These are phyloP conservation scores for Naganishia liquefaciens DNA, from an alignment of 1,284 basidiomycete species.

Conservation along the genomic window DNA sequence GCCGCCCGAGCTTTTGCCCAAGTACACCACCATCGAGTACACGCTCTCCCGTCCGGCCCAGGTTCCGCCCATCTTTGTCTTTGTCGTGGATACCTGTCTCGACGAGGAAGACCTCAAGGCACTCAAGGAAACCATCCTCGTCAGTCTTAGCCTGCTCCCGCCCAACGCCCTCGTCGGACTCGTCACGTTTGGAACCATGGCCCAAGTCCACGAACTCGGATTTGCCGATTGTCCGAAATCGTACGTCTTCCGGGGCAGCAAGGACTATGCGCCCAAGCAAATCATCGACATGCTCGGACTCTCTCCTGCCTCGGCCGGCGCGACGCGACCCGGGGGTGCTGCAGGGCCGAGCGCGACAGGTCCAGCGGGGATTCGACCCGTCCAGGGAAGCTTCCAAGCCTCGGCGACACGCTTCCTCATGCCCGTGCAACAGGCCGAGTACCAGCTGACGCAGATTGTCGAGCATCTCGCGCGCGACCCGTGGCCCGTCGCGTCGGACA, in stretches of 20 bases:
- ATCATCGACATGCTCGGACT: constrained; percentile 99
- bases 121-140: constrained; percentile 85
- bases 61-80: constrained; percentile 93
- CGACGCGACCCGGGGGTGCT: constrained; percentile 57
- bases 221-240: constrained; percentile 96
- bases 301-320: constrained; percentile 69
- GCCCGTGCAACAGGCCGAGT: constrained; percentile 91
- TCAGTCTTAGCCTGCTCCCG: constrained; percentile 88
- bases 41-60: constrained; percentile 87
- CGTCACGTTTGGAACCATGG: constrained; percentile 96
- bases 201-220: constrained; percentile 98
- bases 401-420: constrained; percentile 91
- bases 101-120: constrained; percentile 96
- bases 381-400: constrained; percentile 73
- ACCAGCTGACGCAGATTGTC: constrained; percentile 91
- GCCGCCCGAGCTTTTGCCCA: constrained; percentile 91
- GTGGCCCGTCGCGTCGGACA: constrained; percentile 96
- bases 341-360: constrained; percentile 32
- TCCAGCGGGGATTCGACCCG: constrained; percentile 62
- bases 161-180: constrained; percentile 92
- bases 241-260: constrained; percentile 98
- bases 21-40: constrained; percentile 99
- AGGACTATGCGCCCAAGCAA: constrained; percentile 95
- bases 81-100: constrained; percentile 95
- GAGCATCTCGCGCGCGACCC: constrained; percentile 89